Evolutionary conservation across 2,329 filamentous ascomycete species (phyloP), one percentile per base, ranked within the genome.

Genomic region (Catunica adiposa): DNA sequence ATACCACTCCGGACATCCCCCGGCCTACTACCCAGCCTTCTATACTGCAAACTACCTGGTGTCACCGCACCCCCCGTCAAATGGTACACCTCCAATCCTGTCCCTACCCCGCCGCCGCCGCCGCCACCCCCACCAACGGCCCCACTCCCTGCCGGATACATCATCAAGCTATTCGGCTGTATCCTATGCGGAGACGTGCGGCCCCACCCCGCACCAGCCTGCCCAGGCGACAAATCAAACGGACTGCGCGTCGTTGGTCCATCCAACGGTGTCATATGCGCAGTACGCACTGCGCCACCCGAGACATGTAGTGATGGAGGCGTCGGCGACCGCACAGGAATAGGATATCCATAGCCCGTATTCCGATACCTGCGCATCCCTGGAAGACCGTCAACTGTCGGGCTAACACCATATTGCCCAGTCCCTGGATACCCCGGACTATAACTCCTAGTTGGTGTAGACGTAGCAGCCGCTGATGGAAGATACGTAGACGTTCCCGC

Each of bases 111-210:
- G 5, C 5, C 11, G 29, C 29, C 29, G 5, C 29, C 29, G 29
- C 29, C n/a, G n/a, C n/a, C n/a, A n/a, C n/a, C n/a, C n/a, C n/a
- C n/a, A n/a, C n/a, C n/a, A n/a, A n/a, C n/a, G n/a, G 87, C 87
- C 7, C n/a, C 15, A 23, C 6, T 14, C 23, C 44, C 47, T 5
- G 89, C 87, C 31, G 89, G 89, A 58, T 92, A 88, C 29, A 96
- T 74, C n/a, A 97, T 77, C 0, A 88, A 94, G 62, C 92, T 89
- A 58, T 96, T 87, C 59, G 87, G 29, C 29, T 79, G 54, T 89
- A 84, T 40, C 96, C 84, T 1, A 90, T 90, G 60, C 88, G 86
- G 69, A 97, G 97, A 2, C 92, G 92, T 56, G 90, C 29, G 97
- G 60, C 86, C 83, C 56, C 92, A 80, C 66, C 95, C 87, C 64